Conservation (phyloP, 306 rosid species). For the Quercus mongolica region DNA sequence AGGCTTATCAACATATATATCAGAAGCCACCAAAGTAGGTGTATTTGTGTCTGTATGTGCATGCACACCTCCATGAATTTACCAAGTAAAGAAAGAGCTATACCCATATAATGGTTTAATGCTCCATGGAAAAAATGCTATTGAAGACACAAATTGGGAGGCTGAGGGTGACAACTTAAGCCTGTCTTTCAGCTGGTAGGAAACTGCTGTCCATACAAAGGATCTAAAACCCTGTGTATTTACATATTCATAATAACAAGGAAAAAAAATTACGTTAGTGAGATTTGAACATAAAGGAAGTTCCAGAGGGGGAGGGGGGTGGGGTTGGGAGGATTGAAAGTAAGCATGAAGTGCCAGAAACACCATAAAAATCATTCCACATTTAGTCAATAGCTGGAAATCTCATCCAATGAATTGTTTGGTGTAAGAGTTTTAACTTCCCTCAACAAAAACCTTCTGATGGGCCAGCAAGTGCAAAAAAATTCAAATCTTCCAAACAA, state of each 20-base stretch:
- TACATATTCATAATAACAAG: background rate
- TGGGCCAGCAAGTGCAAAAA: too few relatives aligned
- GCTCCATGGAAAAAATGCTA: conserved; percentile 88
- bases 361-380: background rate
- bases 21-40: background rate
- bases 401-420: too few relatives aligned
- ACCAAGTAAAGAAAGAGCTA: conserved; percentile 7
- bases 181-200: conserved; percentile 79
- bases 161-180: conserved; percentile 76
- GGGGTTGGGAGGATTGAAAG: background rate
- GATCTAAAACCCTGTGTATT: conserved; percentile 85
- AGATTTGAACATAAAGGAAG: background rate
- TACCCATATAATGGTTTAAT: conserved; percentile 89
- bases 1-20: background rate
- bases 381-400: too few relatives aligned
- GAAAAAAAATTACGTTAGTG: background rate
- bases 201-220: conserved; percentile 85
- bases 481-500: too few relatives aligned
- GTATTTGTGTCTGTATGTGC: background rate
- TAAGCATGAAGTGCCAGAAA: background rate
- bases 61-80: background rate
- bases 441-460: too few relatives aligned
- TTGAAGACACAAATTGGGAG: conserved; percentile 69
- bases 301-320: too few relatives aligned
- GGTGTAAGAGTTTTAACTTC: too few relatives aligned